Base-by-base conservation (phyloP, 805 yeast species). In the Hanseniaspora valbyensis region DNA sequence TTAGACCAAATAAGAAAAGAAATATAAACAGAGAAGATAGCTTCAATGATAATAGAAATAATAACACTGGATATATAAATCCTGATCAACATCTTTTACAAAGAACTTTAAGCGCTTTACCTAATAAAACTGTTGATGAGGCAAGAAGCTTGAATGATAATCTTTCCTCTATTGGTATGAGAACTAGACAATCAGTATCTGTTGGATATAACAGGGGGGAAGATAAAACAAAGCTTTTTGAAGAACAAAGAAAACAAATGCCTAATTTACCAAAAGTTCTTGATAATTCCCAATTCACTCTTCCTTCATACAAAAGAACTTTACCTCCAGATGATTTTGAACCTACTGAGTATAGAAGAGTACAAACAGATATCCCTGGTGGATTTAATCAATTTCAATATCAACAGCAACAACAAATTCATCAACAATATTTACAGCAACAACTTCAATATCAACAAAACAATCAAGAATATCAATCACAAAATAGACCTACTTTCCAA, bases 181-280 rank as follows among this genome's bases (percentile, higher is more conserved):
- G 86, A 54, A 76, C 83, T 53, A 73, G 90, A 58, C 79, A 80
- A 56, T 71, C 82, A 2, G 77, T 82, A 2, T 69, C 75, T 30
- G 78, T 79, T 40, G 88, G 88, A 1, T 80, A 80, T 60, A 61
- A 64, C 38, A 48, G 41, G 18, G 51, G 51, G 5, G 18, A n/a
- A 12, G 43, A 42, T 40, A 25, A 18, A 19, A 26, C 44, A 14
- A 25, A 37, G 6, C 22, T 36, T 7, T 36, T 28, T 34, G 21
- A 46, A 22, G 25, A 24, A 3, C 43, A 53, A 49, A 22, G 25
- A 4, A 24, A 24, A 5, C 28, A 18, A 19, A 25, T 30, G 4
- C 26, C 19, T 14, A 48, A 48, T n/a, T 33, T 32, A 8, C 51
- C 51, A 25, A 48, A 26, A 28, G 21, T 49, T 4, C 14, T 28